Conservation (phyloP, 2,329 filamentous ascomycete genomes). For the Corniculantispora saksenae region DNA sequence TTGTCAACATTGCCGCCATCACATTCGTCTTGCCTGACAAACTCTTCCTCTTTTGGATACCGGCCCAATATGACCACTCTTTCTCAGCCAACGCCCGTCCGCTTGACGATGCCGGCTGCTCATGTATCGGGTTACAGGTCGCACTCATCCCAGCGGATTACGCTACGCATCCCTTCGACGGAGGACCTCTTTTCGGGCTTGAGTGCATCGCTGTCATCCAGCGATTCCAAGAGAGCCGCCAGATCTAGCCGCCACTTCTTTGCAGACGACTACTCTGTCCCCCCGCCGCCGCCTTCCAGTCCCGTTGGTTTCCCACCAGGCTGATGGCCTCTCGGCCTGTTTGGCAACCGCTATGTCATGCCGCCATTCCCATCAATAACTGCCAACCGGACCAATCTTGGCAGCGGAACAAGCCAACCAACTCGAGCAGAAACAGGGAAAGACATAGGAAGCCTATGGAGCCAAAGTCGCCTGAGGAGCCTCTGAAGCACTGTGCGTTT, state of each 20-base stretch:
- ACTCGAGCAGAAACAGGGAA: too few relatives aligned
- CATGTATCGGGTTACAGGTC: slow-evolving; percentile 42
- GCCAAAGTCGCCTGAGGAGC: too few relatives aligned
- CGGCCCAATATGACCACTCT: slow-evolving; percentile 15
- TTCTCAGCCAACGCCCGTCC: slow-evolving; percentile 9
- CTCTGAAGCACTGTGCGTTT: too few relatives aligned
- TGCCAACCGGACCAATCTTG: too few relatives aligned
- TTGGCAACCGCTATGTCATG: too few relatives aligned
- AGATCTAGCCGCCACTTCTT: slow-evolving; percentile 53
- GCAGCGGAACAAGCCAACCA: too few relatives aligned
- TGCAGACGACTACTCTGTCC: slow-evolving; percentile 63
- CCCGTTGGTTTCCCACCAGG: slow-evolving; percentile 65
- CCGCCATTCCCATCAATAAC: too few relatives aligned
- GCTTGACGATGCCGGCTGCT: slow-evolving; percentile 36
- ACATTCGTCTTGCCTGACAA: too few relatives aligned
- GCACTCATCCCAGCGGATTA: slow-evolving; percentile 47
- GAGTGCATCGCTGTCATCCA: slow-evolving; percentile 50
- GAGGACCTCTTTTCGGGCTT: slow-evolving; percentile 57
- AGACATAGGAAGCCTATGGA: too few relatives aligned
- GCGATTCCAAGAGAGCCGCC: slow-evolving; percentile 41
- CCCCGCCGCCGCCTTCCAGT: slow-evolving; percentile 65
- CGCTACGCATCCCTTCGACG: slow-evolving; percentile 44
- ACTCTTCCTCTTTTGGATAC: too few relatives aligned
- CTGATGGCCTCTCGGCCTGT: too few relatives aligned
- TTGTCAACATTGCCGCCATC: too few relatives aligned